phyloP scores from a whole-genome alignment of 2,329 filamentous ascomycete genomes.

The Fonsecaea multimorphosa region DNA sequence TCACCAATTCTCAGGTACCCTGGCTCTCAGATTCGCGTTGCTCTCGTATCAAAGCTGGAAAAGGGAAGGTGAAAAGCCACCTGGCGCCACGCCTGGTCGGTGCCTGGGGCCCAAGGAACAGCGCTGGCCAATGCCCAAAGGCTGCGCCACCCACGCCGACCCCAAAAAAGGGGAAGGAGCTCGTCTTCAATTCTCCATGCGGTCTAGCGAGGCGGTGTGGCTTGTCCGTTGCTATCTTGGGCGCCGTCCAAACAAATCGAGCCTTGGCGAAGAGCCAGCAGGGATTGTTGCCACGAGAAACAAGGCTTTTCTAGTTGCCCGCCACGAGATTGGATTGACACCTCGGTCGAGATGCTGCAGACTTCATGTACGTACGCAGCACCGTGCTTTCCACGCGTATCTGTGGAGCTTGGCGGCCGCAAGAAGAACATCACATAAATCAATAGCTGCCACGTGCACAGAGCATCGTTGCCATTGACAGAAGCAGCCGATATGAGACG shows the following conservation, averaged over 20 bases:
- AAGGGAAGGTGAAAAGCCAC: conserved; percentile 5
- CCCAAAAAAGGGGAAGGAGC: conserved; percentile 14
- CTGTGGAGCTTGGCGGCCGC: not conserved
- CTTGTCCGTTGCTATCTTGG: conserved; percentile 19
- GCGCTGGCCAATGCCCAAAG: not conserved
- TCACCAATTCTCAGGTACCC: conserved; percentile 10
- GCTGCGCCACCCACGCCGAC: conserved; percentile 12
- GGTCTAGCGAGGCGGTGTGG: conserved; percentile 12
- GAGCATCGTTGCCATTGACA: too few species aligned
- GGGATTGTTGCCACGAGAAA: not conserved
- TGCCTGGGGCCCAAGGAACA: not conserved
- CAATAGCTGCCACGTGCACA: not conserved
- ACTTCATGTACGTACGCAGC: not conserved
- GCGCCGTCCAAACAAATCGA: not conserved
- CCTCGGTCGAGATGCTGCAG: not conserved
- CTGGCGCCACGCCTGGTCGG: not conserved
- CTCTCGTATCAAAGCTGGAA: not conserved
- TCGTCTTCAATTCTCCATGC: conserved; percentile 7
- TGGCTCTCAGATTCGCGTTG: not conserved
- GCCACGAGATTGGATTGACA: conserved; percentile 1
- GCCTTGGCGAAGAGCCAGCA: not conserved
- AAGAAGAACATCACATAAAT: not conserved
- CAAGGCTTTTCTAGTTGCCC: conserved; percentile 1
- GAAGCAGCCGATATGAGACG: too few species aligned
- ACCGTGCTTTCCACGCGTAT: too few species aligned